phyloP scores from a whole-genome alignment of 2,329 filamentous ascomycete species.

The Hypoxylon rubiginosum region DNA sequence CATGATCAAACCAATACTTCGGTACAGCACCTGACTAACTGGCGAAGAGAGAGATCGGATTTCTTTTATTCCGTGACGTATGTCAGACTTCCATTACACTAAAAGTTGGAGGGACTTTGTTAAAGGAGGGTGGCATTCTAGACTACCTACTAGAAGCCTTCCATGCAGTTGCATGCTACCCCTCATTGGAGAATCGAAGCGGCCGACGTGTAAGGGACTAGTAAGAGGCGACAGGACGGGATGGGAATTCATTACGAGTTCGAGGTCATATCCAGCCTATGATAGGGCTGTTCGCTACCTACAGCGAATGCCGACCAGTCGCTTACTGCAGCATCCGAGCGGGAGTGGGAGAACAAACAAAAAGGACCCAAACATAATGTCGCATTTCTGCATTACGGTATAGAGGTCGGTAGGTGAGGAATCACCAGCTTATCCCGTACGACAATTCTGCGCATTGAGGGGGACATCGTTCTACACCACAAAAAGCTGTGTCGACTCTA shows the following conservation, averaged over 20 bases:
- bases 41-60: background rate
- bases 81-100: background rate
- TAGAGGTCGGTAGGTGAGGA: constrained; percentile 8
- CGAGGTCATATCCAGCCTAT: background rate
- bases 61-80: constrained; percentile 17
- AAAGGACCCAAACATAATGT: constrained; percentile 18
- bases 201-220: constrained; percentile 11
- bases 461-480: constrained; percentile 16
- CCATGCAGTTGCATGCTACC: constrained; percentile 19
- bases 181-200: background rate
- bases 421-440: background rate
- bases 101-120: constrained; percentile 3
- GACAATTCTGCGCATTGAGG: constrained; percentile 9
- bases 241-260: background rate
- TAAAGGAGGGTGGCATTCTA: constrained; percentile 27
- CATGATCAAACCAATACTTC: background rate
- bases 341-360: constrained; percentile 3
- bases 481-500: background rate
- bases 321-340: constrained; percentile 18
- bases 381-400: background rate
- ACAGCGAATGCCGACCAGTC: constrained; percentile 6
- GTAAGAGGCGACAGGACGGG: background rate
- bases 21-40: too few species aligned
- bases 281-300: constrained; percentile 14
- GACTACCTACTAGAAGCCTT: constrained; percentile 17